phyloP scores from a whole-genome alignment of 176 grass and related monocot genomes.

The Elymus sibiricus region DNA sequence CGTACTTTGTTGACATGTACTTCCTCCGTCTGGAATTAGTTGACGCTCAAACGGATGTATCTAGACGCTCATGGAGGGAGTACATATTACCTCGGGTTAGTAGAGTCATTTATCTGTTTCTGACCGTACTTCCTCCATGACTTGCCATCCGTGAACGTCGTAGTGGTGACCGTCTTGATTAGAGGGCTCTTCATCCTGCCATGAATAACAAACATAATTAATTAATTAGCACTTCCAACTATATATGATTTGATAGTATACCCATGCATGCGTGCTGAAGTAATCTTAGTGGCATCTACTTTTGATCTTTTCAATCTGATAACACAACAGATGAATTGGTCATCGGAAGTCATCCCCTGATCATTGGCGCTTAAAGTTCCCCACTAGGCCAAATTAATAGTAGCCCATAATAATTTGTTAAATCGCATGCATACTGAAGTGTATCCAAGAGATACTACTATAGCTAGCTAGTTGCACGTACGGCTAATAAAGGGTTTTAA shows the following conservation, averaged over 20 bases:
- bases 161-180: constrained; percentile 9
- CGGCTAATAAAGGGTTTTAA: neutral
- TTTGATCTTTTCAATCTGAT: constrained; percentile 4
- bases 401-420: neutral
- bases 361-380: constrained; percentile 25
- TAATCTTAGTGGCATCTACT: neutral
- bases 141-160: constrained; percentile 33
- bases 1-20: neutral
- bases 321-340: neutral
- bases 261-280: neutral
- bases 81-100: constrained; percentile 39
- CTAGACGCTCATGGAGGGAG: no score
- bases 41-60: no score
- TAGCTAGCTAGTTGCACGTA: neutral
- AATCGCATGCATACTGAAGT: neutral
- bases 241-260: neutral
- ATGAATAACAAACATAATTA: neutral
- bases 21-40: no score
- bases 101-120: constrained; percentile 51
- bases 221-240: neutral
- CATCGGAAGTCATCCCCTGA: neutral
- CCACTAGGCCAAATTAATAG: neutral
- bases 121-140: constrained; percentile 92
- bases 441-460: neutral
- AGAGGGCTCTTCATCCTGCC: constrained; percentile 55